Evolutionary conservation across 176 grass and related monocot genomes (phyloP).

Genomic region (Cocos nucifera): DNA sequence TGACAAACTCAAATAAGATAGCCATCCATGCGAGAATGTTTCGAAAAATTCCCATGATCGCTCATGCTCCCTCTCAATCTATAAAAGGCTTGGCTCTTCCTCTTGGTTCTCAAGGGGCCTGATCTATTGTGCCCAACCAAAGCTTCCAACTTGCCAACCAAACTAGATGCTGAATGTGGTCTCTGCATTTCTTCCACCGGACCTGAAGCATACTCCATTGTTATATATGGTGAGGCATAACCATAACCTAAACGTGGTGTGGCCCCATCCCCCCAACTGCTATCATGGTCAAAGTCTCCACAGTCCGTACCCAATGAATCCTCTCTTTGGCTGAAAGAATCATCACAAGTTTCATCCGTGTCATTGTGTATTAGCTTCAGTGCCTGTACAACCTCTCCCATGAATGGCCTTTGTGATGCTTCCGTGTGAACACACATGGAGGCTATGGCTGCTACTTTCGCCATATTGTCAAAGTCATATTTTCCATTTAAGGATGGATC

Average conservation of each 20-base stretch:
- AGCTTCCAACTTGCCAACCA: neutral
- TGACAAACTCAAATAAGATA: too few species aligned
- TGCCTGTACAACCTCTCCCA: slow-evolving; percentile 24
- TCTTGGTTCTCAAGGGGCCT: slow-evolving; percentile 10
- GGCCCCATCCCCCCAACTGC: neutral
- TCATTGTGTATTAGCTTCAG: slow-evolving; percentile 15
- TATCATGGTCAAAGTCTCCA: slow-evolving; percentile 8
- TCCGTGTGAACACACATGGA: slow-evolving; percentile 18
- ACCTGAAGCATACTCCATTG: slow-evolving; percentile 16
- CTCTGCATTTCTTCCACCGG: slow-evolving; percentile 6
- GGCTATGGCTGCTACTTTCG: slow-evolving; percentile 17
- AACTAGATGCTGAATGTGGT: neutral
- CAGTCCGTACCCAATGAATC: neutral
- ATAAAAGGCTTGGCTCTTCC: neutral
- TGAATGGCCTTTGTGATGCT: slow-evolving; percentile 11
- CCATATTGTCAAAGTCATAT: slow-evolving; percentile 4
- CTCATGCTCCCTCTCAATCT: slow-evolving; percentile 13
- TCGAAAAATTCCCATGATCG: neutral
- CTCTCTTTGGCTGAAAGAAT: slow-evolving; percentile 2
- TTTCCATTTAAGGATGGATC: slow-evolving; percentile 8
- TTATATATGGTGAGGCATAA: slow-evolving; percentile 8
- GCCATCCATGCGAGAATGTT: too few species aligned
- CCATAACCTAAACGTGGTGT: neutral
- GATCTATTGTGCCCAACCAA: slow-evolving; percentile 1
- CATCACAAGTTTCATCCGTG: slow-evolving; percentile 8